Evolutionary conservation across 352 stramenopile genomes (phyloP), one percentile per base, ranked within the genome.

Genomic region (Hyaloperonospora brassicae): DNA sequence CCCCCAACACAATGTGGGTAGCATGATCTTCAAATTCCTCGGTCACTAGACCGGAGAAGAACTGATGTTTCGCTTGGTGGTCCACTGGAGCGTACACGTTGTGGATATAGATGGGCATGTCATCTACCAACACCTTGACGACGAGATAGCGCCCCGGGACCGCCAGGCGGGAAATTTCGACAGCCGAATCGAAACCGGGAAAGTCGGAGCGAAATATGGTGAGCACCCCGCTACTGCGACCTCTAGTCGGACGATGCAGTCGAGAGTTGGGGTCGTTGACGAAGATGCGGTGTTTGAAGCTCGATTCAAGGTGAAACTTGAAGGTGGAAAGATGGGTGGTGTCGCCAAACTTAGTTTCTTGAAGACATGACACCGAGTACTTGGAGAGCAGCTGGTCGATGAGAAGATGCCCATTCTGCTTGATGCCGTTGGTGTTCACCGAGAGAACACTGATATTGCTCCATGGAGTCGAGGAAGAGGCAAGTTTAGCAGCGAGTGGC

Each of bases 371-470:
- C 8, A 48, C 2, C 2, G 23, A 48, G 42, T 48, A 17, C 23
- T 48, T 35, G 22, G 42, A 34, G 22, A 48, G 42, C 7, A 48
- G 2, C 9, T 17, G 1, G 5, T 48, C 23, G 11, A 48, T 48
- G 13, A 48, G 11, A 2, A 48, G 23, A 17, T 35, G 23, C 0
- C 23, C 23, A 11, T 35, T 48, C 23, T 48, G 30, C 42, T 34
- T 35, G 8, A 34, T 35, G 21, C 42, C 42, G n/a, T 48, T 48
- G 9, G 42, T 34, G 23, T 48, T 48, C 42, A 48, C 42, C n/a
- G 42, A 22, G 1, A 48, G 22, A 35, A 48, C 23, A 48, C 43
- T 48, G 14, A 48, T 48, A 12, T 48, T 48, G 24, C 23, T 48
- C 43, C 43, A 48, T 2, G 38, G 7, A 8, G 27, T 31, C 23